Evolutionary conservation across 768 basidiomycete species (phyloP).

Genomic region (Tricholoma furcatifolium): DNA sequence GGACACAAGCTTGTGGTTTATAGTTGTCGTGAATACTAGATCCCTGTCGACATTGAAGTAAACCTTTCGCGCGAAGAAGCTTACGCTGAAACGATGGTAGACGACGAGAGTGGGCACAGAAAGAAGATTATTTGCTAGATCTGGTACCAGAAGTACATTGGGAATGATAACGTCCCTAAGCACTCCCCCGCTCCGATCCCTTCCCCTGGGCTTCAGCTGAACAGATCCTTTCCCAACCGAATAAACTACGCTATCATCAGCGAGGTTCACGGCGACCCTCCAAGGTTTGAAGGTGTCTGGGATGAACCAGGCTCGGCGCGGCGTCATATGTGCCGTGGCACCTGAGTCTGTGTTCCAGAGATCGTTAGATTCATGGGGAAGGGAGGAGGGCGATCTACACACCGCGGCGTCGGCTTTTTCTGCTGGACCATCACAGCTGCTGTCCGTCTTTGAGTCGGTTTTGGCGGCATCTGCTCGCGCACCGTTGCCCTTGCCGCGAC

Average conservation of each 20-base stretch:
- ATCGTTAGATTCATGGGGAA: no score
- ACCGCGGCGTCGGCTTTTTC: no score
- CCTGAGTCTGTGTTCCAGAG: no score
- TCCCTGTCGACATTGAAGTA: neutral
- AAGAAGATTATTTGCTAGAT: conserved; percentile 9
- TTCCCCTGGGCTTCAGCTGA: neutral
- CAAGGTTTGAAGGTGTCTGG: neutral
- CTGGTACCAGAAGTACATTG: conserved; percentile 11
- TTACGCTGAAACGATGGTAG: neutral
- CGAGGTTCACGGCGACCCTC: neutral
- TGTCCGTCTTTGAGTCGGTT: no score
- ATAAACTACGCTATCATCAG: neutral
- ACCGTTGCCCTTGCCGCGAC: neutral
- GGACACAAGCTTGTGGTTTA: no score
- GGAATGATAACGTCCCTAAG: conserved; percentile 10
- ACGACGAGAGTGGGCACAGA: conserved; percentile 2
- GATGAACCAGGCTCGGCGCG: neutral
- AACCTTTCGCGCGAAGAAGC: neutral
- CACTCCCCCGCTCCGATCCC: neutral
- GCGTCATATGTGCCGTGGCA: no score
- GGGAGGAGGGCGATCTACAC: no score
- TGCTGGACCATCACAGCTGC: no score
- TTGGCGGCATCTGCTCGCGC: neutral
- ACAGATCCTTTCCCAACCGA: neutral
- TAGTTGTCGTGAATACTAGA: neutral